These are phyloP conservation scores for Aspergillus awamori DNA, from an alignment of 2,329 filamentous ascomycete species.

Conservation along the genomic window DNA sequence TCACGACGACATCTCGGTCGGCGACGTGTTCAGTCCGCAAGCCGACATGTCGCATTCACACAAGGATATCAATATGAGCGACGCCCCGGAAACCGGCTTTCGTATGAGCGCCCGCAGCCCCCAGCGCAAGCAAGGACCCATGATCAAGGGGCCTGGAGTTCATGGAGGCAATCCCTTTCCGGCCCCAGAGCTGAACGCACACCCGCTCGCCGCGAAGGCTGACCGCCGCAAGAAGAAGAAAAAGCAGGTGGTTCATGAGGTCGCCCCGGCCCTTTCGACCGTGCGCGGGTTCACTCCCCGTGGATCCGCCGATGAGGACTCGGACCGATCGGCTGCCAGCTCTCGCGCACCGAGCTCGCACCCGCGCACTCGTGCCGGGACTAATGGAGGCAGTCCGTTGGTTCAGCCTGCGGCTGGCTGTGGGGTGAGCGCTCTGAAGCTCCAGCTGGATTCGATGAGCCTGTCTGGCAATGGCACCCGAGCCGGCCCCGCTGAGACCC, in stretches of 20 bases:
- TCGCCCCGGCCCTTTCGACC: conserved; percentile 41
- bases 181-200: conserved; percentile 32
- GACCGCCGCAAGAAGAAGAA: conserved; percentile 44
- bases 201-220: conserved; percentile 30
- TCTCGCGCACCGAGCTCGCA: conserved; percentile 39
- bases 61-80: conserved; percentile 25
- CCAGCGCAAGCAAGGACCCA: conserved; percentile 23
- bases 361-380: conserved; percentile 30
- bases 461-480: conserved; percentile 64
- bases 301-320: conserved; percentile 50
- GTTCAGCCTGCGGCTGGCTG: conserved; percentile 58
- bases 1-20: conserved; percentile 42
- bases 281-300: conserved; percentile 49
- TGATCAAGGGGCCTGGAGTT: conserved; percentile 12
- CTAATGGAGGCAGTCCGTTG: conserved; percentile 48
- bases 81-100: conserved; percentile 28
- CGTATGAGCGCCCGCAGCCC: conserved; percentile 33
- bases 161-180: conserved; percentile 32
- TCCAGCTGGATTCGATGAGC: conserved; percentile 77
- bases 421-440: conserved; percentile 80
- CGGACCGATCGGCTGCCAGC: conserved; percentile 46
- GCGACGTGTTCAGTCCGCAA: conserved; percentile 45
- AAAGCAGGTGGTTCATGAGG: conserved; percentile 38
- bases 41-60: conserved; percentile 34
- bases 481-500: conserved; percentile 51